Base-by-base conservation (phyloP, 1,284 basidiomycete genomes). In the Inonotus obliquus region DNA sequence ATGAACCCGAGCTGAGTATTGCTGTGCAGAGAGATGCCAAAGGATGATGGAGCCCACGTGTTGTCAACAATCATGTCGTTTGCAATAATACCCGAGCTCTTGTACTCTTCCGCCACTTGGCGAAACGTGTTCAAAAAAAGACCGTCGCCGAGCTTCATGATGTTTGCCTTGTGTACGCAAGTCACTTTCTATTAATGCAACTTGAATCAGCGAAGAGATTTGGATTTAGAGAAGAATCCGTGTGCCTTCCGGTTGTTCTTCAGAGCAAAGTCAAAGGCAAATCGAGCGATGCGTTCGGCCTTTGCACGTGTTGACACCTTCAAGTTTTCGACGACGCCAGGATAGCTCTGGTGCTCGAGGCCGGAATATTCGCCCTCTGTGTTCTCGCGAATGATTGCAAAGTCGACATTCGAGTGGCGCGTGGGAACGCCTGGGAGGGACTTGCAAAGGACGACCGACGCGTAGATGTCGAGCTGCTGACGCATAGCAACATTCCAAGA, bases 401-500 rank as follows among this genome's bases (percentile, higher is more conserved):
- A 97, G 79, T 99, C 96, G 73, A 99, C 97, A 72, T 97, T 90
- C 66, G 87, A 82, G 81, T 99, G 96, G 69, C 96, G 92, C 49
- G 97, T 98, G 47, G 95, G 91, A 79, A 96, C 88, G 58, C 97
- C 97, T n/a, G 94, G 92, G 60, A 99, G 87, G 57, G 96, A 94
- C 79, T 98, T 98, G 89, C 97, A 99, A 62, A 98, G 85, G 62
- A 97, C 94, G 69, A 99, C 92, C 25, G 96, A 98, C 47, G 97
- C 96, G 77, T 98, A 99, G 69, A 99, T 99, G 78, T 99, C 96
- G 70, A 99, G 91, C 73, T 96, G 92, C 76, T 98, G 96, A 70
- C 97, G 92, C 94, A 99, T 98, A 67, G 97, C 97, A 63, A 99
- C 96, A 76, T 99, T 99, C 97, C 97, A 99, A 65, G 96, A 98